Conservation (phyloP, 73 alveolate species). For the Paramecium tetraurelia region DNA sequence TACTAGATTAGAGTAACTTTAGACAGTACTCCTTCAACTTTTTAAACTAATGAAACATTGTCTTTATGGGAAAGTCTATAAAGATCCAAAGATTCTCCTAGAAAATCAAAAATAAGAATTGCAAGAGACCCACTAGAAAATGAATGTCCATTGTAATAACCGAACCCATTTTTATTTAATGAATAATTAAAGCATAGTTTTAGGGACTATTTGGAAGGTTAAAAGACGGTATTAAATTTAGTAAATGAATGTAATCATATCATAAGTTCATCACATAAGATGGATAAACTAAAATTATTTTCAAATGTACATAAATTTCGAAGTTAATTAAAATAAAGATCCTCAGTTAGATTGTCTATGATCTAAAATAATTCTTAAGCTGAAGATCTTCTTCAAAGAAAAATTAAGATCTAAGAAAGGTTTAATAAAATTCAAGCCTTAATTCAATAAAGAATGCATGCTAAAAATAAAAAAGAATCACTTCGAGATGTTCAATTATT, state of each 20-base stretch:
- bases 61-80: background rate
- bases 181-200: background rate
- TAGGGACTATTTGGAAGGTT: background rate
- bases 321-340: background rate
- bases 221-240: background rate
- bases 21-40: slow-evolving; percentile 6
- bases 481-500: slow-evolving; percentile 1
- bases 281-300: background rate
- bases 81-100: background rate
- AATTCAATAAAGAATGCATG: background rate
- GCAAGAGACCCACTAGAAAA: background rate
- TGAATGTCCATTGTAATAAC: slow-evolving; percentile 4
- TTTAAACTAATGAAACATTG: background rate
- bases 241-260: slow-evolving; percentile 41
- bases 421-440: background rate
- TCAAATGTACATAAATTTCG: background rate
- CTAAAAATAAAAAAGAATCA: background rate
- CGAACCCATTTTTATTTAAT: slow-evolving; percentile 2
- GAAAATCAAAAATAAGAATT: background rate
- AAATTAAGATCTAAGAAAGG: background rate
- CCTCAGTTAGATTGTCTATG: background rate
- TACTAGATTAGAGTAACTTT: background rate
- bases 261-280: background rate
- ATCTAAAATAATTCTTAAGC: background rate
- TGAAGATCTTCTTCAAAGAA: background rate